Base-by-base conservation (phyloP, 2,329 filamentous ascomycete species). In the Graphilbum fragrans region DNA sequence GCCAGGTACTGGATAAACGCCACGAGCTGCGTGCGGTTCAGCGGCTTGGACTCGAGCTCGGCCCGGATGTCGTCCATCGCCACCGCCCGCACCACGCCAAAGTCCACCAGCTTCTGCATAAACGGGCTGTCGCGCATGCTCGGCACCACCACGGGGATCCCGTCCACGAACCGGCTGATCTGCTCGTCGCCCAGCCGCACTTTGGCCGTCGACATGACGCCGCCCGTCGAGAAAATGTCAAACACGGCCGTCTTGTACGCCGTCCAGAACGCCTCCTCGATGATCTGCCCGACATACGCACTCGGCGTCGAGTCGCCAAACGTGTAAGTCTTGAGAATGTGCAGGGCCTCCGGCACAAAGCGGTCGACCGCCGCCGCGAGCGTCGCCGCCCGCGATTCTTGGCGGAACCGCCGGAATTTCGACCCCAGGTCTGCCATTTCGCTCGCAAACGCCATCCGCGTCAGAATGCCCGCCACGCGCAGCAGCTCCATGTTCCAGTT, bases 401-500 rank as follows among this genome's bases (percentile, higher is more conserved):
- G 50, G 8, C 53, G 47, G 19, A 52, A 43, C 16, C 60, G 66
- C 52, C 61, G 66, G 17, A 85, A 63, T 52, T 77, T 81, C 39
- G 60, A 58, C 46, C 78, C 79, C 22, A 95, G 67, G 38, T 84
- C 78, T 4, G 67, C 65, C 86, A 96, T 94, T 56, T 95, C 88
- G 47, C 85, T 81, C 10, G 79, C 70, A 63, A 93, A 98, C 1
- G 87, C 85, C 48, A 98, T 75, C 38, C 92, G 78, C 45, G 86
- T 84, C 49, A 94, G 80, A 49, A 98, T 87, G 33, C 92, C 92
- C 17, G 90, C 86, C 23, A 88, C 84, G 35, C 90, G 77, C 32
- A 98, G 69, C 69, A 98, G 85, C 57, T 96, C 92, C 19, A 86
- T 71, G 53, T 98, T 98, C 93, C 92, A 98, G 16, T 80, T 86